Evolutionary conservation across 345 rosid genomes (phyloP), one percentile per base, ranked within the genome.

Genomic region (Draba incana): DNA sequence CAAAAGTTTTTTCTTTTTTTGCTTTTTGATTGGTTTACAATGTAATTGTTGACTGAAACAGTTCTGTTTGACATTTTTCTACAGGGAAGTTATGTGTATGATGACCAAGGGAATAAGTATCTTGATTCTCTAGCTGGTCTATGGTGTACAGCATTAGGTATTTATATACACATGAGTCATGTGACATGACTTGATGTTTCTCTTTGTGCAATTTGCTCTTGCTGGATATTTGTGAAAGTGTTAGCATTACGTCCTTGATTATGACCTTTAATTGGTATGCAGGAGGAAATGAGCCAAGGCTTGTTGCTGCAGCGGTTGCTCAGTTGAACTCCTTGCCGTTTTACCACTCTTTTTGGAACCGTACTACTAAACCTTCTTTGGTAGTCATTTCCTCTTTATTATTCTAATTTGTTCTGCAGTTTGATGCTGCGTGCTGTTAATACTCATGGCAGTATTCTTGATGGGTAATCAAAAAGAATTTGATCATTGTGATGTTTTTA

Each of bases 321-420:
- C 99, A 94, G 71, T 66, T 94, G 82, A 86, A 84, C 28, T 83
- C 73, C 62, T 82, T 92, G 77, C 97, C 99, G 3, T 94, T 94
- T 78, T 94, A 94, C 75, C 99, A 94, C 72, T 94, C 98, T 12
- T 94, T 94, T 75, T 89, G 98, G 98, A 94, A 94, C 77, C 93
- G 93, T 64, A 91, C 98, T 15, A 94, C 98, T 58, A 88, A 84
- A 66, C 99, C 99, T 24, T 89, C 99, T 67, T 63, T 94, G 97
- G 98, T 94, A 86, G 47, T 68, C 11, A 24, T 27, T 57, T 58
- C 57, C 8, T 27, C 66, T n/a, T 27, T 48, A 6, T 60, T 16
- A 11, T 15, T 24, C 8, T 49, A 12, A 27, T 28, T 30, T 4
- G 8, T 41, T 10, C 3, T 13, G 51, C 10, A 24, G 25, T 53